These are phyloP conservation scores for Penicillium sp. DNA, from an alignment of 2,329 filamentous ascomycete genomes.

Conservation along the genomic window DNA sequence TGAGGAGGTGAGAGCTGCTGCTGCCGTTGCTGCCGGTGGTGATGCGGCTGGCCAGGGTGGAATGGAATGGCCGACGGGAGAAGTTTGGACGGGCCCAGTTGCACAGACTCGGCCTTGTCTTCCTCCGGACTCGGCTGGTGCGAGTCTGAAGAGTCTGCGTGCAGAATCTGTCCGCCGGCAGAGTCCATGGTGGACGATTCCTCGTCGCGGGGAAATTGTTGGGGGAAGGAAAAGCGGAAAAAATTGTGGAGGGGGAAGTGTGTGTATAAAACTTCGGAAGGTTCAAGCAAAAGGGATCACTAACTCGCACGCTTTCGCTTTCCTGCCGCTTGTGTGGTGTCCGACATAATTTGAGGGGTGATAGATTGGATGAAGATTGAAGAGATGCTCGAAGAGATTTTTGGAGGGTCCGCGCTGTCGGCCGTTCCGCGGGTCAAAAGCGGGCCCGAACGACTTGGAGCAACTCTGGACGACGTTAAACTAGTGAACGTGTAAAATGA, in stretches of 20 bases:
- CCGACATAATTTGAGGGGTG: slow-evolving; percentile 33
- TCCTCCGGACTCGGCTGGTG: not conserved
- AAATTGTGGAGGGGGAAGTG: not conserved
- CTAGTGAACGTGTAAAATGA: not conserved
- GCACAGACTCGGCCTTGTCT: not conserved
- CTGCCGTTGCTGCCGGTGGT: not conserved
- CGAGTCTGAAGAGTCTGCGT: slow-evolving; percentile 1
- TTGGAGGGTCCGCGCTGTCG: slow-evolving; percentile 12
- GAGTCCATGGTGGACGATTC: slow-evolving; percentile 1
- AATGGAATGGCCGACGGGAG: slow-evolving; percentile 1
- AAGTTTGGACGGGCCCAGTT: not conserved
- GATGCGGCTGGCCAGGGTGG: not conserved
- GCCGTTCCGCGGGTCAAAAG: slow-evolving; percentile 22
- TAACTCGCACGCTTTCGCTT: slow-evolving; percentile 45
- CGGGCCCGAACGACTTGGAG: slow-evolving; percentile 11
- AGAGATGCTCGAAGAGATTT: slow-evolving; percentile 24
- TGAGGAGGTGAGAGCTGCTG: not conserved
- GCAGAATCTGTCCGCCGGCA: not conserved
- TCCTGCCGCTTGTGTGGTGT: slow-evolving; percentile 33
- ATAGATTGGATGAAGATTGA: slow-evolving; percentile 2
- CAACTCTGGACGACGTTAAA: not conserved
- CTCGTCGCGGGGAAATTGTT: slow-evolving; percentile 4
- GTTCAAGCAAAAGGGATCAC: slow-evolving; percentile 18
- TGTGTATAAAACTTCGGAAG: not conserved
- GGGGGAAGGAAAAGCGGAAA: not conserved